Percentiles rank a stretch among this genome's conserved stretches.
These are phyloP conservation scores for Paspalum notatum DNA, from an alignment of 176 grass and related monocot species.

Conservation along the genomic window DNA sequence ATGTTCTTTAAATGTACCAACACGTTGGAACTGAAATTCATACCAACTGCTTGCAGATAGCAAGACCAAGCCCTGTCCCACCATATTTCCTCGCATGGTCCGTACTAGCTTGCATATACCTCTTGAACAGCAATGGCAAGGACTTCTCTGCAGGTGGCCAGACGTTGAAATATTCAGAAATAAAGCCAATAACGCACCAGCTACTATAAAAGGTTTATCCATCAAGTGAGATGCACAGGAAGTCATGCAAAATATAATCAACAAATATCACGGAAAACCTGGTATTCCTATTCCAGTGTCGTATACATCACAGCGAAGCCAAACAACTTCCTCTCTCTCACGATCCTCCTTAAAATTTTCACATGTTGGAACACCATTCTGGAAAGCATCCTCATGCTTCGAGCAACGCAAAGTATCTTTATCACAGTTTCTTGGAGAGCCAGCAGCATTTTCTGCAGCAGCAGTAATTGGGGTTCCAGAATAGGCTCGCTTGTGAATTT, in stretches of 20 bases:
- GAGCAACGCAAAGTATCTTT: constrained; percentile 53
- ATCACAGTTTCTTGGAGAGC: constrained; percentile 45
- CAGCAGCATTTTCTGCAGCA: constrained; percentile 38
- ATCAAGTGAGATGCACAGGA: neutral
- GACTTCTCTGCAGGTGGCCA: constrained; percentile 70
- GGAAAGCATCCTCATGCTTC: constrained; percentile 45
- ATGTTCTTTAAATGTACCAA: constrained; percentile 13
- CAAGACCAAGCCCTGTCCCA: constrained; percentile 92
- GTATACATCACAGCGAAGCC: constrained; percentile 82
- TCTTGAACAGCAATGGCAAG: constrained; percentile 77
- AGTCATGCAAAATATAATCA: neutral
- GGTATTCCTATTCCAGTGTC: constrained; percentile 98
- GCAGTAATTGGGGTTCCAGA: constrained; percentile 36
- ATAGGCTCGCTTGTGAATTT: constrained; percentile 31
- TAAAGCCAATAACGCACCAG: constrained; percentile 29
- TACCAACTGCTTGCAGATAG: constrained; percentile 98
- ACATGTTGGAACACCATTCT: constrained; percentile 45
- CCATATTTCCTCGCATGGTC: constrained; percentile 96
- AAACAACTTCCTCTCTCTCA: constrained; percentile 57
- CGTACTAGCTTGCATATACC: constrained; percentile 91
- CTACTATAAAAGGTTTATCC: constrained; percentile 3
- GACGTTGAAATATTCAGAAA: constrained; percentile 39
- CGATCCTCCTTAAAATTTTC: constrained; percentile 33
- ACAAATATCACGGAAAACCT: constrained; percentile 63
- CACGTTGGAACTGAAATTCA: constrained; percentile 13